Evolutionary conservation across 179 eudicot species (phyloP).

Genomic region (Beta corolliflora): DNA sequence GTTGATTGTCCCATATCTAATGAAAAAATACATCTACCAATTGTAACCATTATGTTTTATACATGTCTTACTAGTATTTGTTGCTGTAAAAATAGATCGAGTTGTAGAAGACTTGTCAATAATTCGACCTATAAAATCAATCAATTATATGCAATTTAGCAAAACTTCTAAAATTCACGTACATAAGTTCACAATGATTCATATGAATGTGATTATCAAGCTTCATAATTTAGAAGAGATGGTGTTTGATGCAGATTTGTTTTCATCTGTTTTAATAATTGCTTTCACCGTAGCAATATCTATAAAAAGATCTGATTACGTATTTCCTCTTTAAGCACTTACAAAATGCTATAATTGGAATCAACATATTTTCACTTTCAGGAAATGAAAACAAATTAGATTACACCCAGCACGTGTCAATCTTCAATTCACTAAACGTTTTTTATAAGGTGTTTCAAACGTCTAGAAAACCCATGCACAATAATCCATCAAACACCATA

Average conservation of each 20-base stretch:
- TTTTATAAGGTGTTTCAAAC: constrained; percentile 21
- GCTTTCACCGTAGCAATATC: constrained; percentile 17
- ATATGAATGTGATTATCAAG: constrained; percentile 27
- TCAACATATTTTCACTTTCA: constrained; percentile 1
- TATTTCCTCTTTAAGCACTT: constrained; percentile 11
- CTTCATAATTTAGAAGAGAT: constrained; percentile 14
- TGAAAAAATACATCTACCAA: too few species aligned
- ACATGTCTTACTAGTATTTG: too few species aligned
- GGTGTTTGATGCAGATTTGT: constrained; percentile 7
- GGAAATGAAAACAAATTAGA: constrained; percentile 12
- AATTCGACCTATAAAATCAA: background rate
- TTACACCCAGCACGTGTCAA: constrained; percentile 14
- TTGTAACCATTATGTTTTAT: too few species aligned
- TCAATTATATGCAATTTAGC: background rate
- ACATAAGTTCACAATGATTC: background rate
- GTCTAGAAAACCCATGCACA: constrained; percentile 16
- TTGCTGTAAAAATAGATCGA: too few species aligned
- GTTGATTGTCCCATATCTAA: too few species aligned
- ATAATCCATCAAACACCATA: constrained; percentile 10
- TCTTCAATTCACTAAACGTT: constrained; percentile 6
- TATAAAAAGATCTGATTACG: constrained; percentile 14
- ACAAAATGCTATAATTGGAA: constrained; percentile 6
- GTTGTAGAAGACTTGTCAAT: too few species aligned
- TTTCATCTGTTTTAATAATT: constrained; percentile 25
- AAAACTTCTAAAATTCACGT: background rate